These are phyloP conservation scores for Ophiocordyceps camponoti-floridani DNA, from an alignment of 2,329 filamentous ascomycete species.

Conservation along the genomic window DNA sequence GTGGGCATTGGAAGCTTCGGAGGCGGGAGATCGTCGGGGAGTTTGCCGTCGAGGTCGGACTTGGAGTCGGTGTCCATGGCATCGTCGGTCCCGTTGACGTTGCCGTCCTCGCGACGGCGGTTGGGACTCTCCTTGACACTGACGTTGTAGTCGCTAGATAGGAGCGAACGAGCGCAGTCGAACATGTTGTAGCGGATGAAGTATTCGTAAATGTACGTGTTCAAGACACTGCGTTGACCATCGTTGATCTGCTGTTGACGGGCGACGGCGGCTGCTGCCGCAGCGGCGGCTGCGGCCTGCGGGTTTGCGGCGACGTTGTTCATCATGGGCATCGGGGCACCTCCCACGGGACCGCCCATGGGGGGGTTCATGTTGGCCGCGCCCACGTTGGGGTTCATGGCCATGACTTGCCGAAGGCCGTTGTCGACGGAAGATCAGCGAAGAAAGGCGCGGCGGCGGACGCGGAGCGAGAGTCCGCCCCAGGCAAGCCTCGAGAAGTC, in stretches of 20 bases:
- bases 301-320: conserved; percentile 31
- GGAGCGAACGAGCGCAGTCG: conserved; percentile 62
- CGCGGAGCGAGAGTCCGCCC: background rate
- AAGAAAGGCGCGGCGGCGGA: background rate
- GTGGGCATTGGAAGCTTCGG: conserved; percentile 48
- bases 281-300: conserved; percentile 8
- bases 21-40: conserved; percentile 63
- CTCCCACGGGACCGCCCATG: conserved; percentile 50
- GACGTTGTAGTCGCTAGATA: conserved; percentile 47
- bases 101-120: conserved; percentile 46
- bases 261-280: conserved; percentile 11
- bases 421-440: background rate
- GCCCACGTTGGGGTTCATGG: conserved; percentile 41
- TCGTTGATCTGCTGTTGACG: conserved; percentile 25
- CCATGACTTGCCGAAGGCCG: conserved; percentile 6
- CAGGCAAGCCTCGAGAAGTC: conserved; percentile 2
- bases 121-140: conserved; percentile 56
- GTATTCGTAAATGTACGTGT: conserved; percentile 85
- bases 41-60: conserved; percentile 55
- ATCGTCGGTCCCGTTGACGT: conserved; percentile 54
- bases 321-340: conserved; percentile 46
- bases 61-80: conserved; percentile 72
- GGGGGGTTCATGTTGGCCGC: conserved; percentile 50
- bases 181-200: conserved; percentile 74
- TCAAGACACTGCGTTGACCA: conserved; percentile 40